Conservation (phyloP, 2,329 filamentous ascomycete genomes). For the Phyllosticta paracitricarpa region DNA sequence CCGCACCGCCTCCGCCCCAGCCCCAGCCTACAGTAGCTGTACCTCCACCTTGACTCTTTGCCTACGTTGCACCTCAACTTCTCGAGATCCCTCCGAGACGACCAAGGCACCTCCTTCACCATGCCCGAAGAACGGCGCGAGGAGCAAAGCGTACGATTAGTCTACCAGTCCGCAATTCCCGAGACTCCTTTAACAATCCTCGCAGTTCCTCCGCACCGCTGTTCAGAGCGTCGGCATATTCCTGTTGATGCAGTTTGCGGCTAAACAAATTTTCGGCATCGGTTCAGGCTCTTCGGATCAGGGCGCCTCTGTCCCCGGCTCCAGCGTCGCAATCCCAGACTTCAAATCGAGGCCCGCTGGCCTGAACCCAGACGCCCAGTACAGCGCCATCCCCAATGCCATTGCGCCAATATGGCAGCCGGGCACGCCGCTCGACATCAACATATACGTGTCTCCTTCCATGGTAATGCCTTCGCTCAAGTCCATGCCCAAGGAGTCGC, state of each 20-base stretch:
- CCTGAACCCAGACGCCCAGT: slow-evolving; percentile 45
- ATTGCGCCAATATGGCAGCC: slow-evolving; percentile 83
- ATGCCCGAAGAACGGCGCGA: slow-evolving; percentile 12
- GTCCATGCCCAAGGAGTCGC: slow-evolving; percentile 52
- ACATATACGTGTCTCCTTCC: slow-evolving; percentile 72
- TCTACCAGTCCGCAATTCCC: background rate
- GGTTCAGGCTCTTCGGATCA: slow-evolving; percentile 6
- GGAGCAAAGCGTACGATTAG: slow-evolving; percentile 5
- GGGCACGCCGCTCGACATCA: slow-evolving; percentile 69
- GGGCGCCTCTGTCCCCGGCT: slow-evolving; percentile 14
- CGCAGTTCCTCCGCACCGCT: slow-evolving; percentile 28
- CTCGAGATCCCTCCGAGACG: background rate
- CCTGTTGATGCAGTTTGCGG: slow-evolving; percentile 46
- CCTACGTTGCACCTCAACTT: background rate
- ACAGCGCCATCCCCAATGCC: slow-evolving; percentile 55
- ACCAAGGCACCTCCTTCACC: slow-evolving; percentile 2
- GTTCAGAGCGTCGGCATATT: slow-evolving; percentile 51
- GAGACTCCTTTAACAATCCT: background rate
- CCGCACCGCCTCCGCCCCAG: background rate
- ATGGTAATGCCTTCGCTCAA: slow-evolving; percentile 59
- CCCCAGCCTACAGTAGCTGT: background rate
- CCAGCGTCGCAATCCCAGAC: slow-evolving; percentile 25
- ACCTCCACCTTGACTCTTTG: background rate
- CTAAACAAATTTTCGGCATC: slow-evolving; percentile 45
- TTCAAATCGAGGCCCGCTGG: slow-evolving; percentile 26